phyloP scores from a whole-genome alignment of 169 alveolate genomes.

The Plasmodium gonderi region DNA sequence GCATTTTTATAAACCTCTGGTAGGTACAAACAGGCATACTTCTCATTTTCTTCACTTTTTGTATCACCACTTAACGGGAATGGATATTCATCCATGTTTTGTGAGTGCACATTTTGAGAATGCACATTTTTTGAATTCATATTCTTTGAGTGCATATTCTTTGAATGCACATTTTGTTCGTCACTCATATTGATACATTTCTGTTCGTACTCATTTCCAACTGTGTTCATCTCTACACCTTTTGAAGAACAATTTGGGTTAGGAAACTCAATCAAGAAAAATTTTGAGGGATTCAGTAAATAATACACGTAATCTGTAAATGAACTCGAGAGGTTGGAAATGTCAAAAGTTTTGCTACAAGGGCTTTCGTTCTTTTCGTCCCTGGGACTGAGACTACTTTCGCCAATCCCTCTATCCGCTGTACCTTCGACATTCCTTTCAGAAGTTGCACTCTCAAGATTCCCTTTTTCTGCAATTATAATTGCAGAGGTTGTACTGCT shows the following conservation, averaged over 20 bases:
- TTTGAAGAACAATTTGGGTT: neutral
- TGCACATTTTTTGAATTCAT: neutral
- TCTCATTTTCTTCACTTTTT: neutral
- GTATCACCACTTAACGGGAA: conserved; percentile 6
- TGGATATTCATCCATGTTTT: too few species aligned
- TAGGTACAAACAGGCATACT: conserved; percentile 41
- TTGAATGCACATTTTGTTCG: neutral
- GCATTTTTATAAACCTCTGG: conserved; percentile 72
- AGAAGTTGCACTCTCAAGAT: neutral
- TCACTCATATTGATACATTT: neutral
- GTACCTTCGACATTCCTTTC: neutral
- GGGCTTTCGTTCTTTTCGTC: neutral
- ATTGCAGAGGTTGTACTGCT: neutral
- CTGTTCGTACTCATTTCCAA: neutral
- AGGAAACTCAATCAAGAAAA: conserved; percentile 29
- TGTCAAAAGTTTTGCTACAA: neutral
- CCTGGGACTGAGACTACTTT: neutral
- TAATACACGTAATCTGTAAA: conserved; percentile 60
- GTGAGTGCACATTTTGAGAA: neutral
- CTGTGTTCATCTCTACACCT: neutral
- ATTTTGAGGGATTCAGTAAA: conserved; percentile 42
- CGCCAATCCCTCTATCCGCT: neutral
- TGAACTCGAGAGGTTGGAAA: conserved; percentile 3
- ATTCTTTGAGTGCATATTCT: neutral
- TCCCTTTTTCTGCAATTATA: neutral